Evolutionary conservation across 78 protist genomes (phyloP), one percentile per base, ranked within the genome.

Genomic region (Chrysochromulina tobinii): DNA sequence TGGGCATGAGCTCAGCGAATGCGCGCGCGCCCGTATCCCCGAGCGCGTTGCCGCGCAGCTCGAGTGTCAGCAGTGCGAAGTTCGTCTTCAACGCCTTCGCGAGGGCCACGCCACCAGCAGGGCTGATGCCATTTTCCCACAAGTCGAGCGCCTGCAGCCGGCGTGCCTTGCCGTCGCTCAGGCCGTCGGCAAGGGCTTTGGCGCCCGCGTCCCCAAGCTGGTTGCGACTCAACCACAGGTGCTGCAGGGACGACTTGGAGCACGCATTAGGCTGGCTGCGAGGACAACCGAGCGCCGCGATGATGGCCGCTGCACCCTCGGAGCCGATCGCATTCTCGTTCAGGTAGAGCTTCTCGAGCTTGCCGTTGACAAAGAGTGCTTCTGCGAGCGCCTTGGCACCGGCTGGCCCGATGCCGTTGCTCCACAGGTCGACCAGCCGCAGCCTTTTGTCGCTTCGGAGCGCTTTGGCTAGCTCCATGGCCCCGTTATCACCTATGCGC

Each of bases 261-360:
- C n/a, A 2, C 38, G 38, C 38, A 38, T 38, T 38, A 38, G 38
- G 38, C 38, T 38, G 38, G 38, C 38, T 38, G 38, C 38, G 38
- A 38, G 38, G 38, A 38, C 38, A 38, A 38, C 38, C 38, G 51
- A 69, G 79, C 50, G 51, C 79, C 53, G 14, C 53, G 51, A 61
- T 61, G 59, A 77, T 48, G 48, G 27, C 59, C 85, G 1, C 21
- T 3, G 25, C 59, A 17, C 85, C 85, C 59, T 48, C 85, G 61
- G 85, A 23, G 59, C 85, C 85, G 38, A 77, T 12, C 59, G 59
- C 61, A 61, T 77, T 77, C 61, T 77, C 55, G 59, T 77, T 77
- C 15, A 77, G 59, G 85, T 77, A 53, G 55, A 77, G 85, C 38
- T 11, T 7, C 61, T 53, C 14, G 61, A 77, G 61, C 38, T 1